Evolutionary conservation across 208 protist species (phyloP).

Genomic region (Herpetomonas samuelpessoai): DNA sequence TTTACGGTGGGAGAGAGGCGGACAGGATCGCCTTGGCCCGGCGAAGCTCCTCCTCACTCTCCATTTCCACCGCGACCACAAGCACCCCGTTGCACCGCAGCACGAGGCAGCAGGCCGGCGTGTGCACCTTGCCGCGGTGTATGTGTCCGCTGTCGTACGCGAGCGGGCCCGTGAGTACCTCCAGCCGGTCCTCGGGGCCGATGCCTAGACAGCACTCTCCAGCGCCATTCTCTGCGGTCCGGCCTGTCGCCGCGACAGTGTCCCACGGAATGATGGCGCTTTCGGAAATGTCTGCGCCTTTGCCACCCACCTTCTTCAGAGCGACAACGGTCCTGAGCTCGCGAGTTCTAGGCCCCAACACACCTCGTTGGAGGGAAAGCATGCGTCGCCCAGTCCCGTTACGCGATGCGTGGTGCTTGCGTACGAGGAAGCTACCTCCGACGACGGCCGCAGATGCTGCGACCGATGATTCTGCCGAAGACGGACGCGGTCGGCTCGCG

Average conservation of each 20-base stretch:
- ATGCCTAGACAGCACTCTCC: constrained; percentile 25
- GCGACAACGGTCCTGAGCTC: not conserved
- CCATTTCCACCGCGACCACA: constrained; percentile 56
- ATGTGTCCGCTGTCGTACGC: constrained; percentile 54
- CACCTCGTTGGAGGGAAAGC: constrained; percentile 23
- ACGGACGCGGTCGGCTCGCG: too few relatives aligned
- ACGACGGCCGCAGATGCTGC: not conserved
- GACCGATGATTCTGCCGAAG: too few relatives aligned
- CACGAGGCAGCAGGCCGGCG: constrained; percentile 46
- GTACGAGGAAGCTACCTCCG: constrained; percentile 25
- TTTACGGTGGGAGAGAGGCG: too few relatives aligned
- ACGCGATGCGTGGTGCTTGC: constrained; percentile 68
- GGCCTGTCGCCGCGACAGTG: not conserved
- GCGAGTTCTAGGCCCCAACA: not conserved
- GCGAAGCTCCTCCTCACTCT: constrained; percentile 35
- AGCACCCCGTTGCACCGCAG: constrained; percentile 37
- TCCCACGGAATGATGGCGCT: not conserved
- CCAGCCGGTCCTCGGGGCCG: constrained; percentile 23
- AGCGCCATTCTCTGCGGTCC: not conserved
- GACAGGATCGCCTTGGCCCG: constrained; percentile 23
- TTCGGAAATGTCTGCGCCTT: not conserved
- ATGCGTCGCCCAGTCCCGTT: constrained; percentile 33
- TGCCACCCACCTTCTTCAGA: not conserved
- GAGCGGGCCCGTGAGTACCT: constrained; percentile 34
- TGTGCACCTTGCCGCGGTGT: constrained; percentile 41